Evolutionary conservation across 2,329 filamentous ascomycete species (phyloP).

Genomic region (Magnaporthales sp.): DNA sequence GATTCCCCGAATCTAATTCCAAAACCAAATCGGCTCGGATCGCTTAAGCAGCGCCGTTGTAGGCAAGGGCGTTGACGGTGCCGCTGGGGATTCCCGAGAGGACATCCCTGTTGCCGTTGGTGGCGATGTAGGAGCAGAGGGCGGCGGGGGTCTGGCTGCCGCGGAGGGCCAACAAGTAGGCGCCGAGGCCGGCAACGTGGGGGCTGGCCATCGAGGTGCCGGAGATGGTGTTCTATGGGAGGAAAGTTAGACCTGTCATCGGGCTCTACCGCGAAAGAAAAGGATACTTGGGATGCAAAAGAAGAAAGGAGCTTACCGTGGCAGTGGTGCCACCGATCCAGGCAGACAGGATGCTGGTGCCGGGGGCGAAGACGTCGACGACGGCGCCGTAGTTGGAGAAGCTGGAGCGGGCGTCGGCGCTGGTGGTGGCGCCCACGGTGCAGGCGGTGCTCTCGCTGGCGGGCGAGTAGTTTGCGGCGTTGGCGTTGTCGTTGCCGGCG

Average conservation of each 20-base stretch:
- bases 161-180: conserved; percentile 35
- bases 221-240: conserved; percentile 27
- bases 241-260: not conserved
- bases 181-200: conserved; percentile 24
- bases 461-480: conserved; percentile 36
- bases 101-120: conserved; percentile 30
- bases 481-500: conserved; percentile 39
- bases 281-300: not conserved
- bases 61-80: conserved; percentile 44
- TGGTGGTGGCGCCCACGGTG: conserved; percentile 42
- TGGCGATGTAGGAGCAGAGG: conserved; percentile 37
- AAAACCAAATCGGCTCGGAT: too few species aligned
- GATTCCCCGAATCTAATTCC: conserved; percentile 9
- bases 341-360: conserved; percentile 35
- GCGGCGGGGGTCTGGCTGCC: conserved; percentile 29
- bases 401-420: conserved; percentile 28
- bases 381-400: conserved; percentile 44
- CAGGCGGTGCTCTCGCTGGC: conserved; percentile 38
- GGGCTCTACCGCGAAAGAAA: too few species aligned
- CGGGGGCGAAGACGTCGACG: conserved; percentile 44
- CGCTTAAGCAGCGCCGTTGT: conserved; percentile 35
- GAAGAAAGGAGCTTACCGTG: conserved; percentile 11
- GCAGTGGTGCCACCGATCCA: conserved; percentile 33
- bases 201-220: conserved; percentile 35
- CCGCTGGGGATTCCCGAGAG: conserved; percentile 30